Evolutionary conservation across 2,329 filamentous ascomycete genomes (phyloP).

Genomic region (Fusarium papillatum): DNA sequence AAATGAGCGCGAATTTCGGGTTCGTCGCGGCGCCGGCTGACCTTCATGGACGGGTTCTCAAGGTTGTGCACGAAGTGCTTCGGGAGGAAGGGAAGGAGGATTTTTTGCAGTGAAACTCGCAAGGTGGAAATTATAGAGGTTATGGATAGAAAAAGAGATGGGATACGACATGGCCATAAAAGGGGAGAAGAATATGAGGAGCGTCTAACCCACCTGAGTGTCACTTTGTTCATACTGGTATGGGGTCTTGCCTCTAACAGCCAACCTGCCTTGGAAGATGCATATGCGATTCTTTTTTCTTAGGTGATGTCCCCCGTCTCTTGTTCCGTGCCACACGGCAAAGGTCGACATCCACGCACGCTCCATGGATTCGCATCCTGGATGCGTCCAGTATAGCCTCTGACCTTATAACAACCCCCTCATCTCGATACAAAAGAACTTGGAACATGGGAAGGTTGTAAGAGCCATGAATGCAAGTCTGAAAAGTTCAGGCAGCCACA

Average conservation of each 20-base stretch:
- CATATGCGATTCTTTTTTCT: neutral
- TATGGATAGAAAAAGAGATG: neutral
- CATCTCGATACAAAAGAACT: neutral
- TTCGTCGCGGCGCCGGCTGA: conserved; percentile 66
- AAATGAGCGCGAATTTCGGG: conserved; percentile 65
- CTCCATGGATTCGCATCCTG: neutral
- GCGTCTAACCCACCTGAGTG: neutral
- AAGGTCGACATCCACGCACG: neutral
- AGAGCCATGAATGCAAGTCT: neutral
- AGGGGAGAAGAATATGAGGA: neutral
- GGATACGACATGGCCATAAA: neutral
- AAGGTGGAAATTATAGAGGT: neutral
- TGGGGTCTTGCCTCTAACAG: neutral
- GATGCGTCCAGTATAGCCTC: neutral
- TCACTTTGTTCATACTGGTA: neutral
- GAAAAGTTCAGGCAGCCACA: neutral
- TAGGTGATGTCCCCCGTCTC: neutral
- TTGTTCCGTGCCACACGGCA: neutral
- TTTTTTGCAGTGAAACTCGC: conserved; percentile 27
- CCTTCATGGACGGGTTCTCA: conserved; percentile 61
- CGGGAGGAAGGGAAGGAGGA: conserved; percentile 48
- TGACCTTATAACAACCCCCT: neutral
- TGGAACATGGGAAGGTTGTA: neutral
- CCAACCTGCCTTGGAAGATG: neutral
- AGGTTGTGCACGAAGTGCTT: conserved; percentile 85